Evolutionary conservation across 352 stramenopile species (phyloP).

Genomic region (Globisporangium orthogonon): DNA sequence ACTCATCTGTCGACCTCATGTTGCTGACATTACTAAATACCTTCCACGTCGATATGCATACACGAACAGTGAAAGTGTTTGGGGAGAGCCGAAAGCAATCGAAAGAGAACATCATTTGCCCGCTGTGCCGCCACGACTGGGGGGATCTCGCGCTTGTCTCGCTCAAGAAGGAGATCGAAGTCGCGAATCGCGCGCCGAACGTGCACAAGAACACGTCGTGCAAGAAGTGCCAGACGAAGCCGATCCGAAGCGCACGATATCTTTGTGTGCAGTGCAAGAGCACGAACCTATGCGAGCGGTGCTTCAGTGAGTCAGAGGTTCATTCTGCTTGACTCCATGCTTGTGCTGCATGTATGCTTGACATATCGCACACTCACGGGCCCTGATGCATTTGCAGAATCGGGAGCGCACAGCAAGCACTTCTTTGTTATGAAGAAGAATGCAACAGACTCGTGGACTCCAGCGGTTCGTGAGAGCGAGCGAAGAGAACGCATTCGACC

Average conservation of each 20-base stretch:
- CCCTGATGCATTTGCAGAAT: conserved; percentile 21
- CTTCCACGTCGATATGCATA: neutral
- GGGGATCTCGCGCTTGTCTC: conserved; percentile 49
- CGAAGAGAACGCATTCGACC: conserved; percentile 5
- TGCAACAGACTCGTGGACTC: conserved; percentile 48
- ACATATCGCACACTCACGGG: neutral
- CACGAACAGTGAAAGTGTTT: conserved; percentile 69
- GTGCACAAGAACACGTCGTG: conserved; percentile 63
- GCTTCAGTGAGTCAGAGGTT: conserved; percentile 45
- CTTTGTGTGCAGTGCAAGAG: conserved; percentile 78
- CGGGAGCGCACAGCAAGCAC: conserved; percentile 58
- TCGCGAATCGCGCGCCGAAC: conserved; percentile 62
- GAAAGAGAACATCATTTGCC: conserved; percentile 84
- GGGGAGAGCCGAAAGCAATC: conserved; percentile 72
- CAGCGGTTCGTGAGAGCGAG: conserved; percentile 36
- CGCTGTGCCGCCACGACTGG: conserved; percentile 79
- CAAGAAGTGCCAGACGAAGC: conserved; percentile 71
- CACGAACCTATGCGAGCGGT: conserved; percentile 63
- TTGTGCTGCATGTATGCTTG: too few relatives aligned
- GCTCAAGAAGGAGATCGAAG: conserved; percentile 69
- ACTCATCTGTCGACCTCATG: neutral
- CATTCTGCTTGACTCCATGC: neutral
- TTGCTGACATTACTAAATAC: neutral
- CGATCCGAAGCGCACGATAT: conserved; percentile 73
- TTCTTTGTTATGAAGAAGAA: conserved; percentile 69